Evolutionary conservation across 75 land plant species (phyloP), one percentile per base, ranked within the genome.

Genomic region (Selaginella moellendorffii): DNA sequence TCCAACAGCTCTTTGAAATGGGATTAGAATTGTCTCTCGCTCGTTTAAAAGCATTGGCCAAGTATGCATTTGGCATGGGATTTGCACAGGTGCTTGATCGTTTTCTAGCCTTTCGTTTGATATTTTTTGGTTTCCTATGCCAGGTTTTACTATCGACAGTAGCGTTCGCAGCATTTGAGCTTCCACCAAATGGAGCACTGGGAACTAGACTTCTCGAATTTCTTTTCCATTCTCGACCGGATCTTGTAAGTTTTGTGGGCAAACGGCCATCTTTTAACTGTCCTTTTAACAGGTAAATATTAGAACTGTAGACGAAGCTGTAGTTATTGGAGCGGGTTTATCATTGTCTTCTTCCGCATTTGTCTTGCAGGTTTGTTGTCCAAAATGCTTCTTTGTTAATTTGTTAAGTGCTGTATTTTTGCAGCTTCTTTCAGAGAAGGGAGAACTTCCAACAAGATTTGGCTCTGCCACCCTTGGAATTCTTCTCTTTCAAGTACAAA

Each of bases 341-440:
- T 85, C 98, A n/a, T 63, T 93, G 69, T 89, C 98, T 58, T 93
- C 98, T 62, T 93, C 98, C 52, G 98, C 98, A 54, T 93, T 93
- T 80, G 96, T 93, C 31, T 71, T 88, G 24, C 98, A 93, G 98
- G 96, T 90, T 14, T 5, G 14, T 36, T 36, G 46, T 5, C 46
- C 46, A 5, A 36, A 5, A 36, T 36, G 46, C 14, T 5, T 14
- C 5, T 36, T 14, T 36, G 46, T 5, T 36, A 5, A 5, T 36
- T 5, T 36, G 14, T 36, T 36, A 5, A 5, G 10, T 36, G 5
- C 46, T 19, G 19, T 64, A 28, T 64, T 18, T 64, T 31, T 74
- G 31, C 72, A 90, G 96, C 81, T 86, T 68, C 83, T 87, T 71
- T 85, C 88, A 68, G 96, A 90, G 74, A 90, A 80, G 69, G 96